Percentiles rank a stretch among this genome's conserved stretches.
phyloP scores from a whole-genome alignment of 1,139 yeast genomes.

The Sugiyamaella neomexicana region DNA sequence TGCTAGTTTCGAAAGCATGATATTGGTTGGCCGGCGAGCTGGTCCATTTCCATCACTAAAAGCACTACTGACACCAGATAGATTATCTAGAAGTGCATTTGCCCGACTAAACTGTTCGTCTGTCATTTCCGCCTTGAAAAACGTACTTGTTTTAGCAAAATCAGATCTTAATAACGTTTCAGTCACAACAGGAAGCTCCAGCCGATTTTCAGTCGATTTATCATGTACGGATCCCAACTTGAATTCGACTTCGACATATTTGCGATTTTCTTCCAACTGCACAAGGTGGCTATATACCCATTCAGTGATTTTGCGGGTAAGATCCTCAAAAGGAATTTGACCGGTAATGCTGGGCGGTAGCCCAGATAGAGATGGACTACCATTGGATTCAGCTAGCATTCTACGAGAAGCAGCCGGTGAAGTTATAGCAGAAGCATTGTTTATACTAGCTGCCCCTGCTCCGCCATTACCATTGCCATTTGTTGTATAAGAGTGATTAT shows the following conservation, averaged over 20 bases:
- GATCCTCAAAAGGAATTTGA: conserved; percentile 75
- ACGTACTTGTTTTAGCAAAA: conserved; percentile 54
- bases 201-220: conserved; percentile 61
- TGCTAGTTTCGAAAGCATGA: conserved; percentile 14
- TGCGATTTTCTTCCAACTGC: conserved; percentile 60
- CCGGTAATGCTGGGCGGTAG: conserved; percentile 59
- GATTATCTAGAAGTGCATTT: conserved; percentile 55
- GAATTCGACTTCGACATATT: conserved; percentile 73
- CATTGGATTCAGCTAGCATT: not conserved
- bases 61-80: conserved; percentile 27
- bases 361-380: conserved; percentile 22
- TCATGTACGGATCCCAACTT: conserved; percentile 78
- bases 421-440: not conserved
- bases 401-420: conserved; percentile 5
- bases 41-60: conserved; percentile 6
- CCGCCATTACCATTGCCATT: conserved; percentile 5
- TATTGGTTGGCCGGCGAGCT: conserved; percentile 5
- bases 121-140: conserved; percentile 70
- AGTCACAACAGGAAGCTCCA: conserved; percentile 70
- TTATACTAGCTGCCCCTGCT: not conserved
- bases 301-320: conserved; percentile 77
- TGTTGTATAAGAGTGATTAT: not conserved
- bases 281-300: conserved; percentile 85
- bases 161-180: conserved; percentile 66
- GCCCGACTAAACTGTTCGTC: conserved; percentile 65